Evolutionary conservation across 352 stramenopile species (phyloP), one percentile per base, ranked within the genome.

Genomic region (Phytopythium aichiense): DNA sequence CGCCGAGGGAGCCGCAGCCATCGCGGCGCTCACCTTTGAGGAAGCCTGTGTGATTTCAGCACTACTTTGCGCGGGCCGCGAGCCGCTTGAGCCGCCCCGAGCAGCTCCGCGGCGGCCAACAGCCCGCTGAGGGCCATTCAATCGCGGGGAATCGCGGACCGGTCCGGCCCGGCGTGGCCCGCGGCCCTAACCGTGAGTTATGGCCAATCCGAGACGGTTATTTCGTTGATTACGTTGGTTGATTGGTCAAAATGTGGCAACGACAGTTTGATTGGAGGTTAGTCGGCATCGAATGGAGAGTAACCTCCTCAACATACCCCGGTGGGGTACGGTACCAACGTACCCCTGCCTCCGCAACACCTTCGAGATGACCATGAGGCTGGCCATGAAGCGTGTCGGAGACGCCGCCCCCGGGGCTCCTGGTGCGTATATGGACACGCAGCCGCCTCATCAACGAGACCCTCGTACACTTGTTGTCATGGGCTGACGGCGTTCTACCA

Each of bases 31-130:
- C 85, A 87, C 79, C 77, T 89, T 86, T 78, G 81, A 89, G 81
- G 81, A 89, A 89, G 79, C 81, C 75, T 91, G 88, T 87, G 81
- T 89, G 81, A 88, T 91, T 91, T 88, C 74, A 89, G 82, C 82
- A 89, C 82, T 91, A 87, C 64, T 74, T 76, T 60, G 61, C 66
- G 63, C 58, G 7, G 40, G 42, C 35, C 43, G 45, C 40, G 37
- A 67, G 60, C 35, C 22, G 33, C 16, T 28, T 51, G 50, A 15
- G 8, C n/a, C 30, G 28, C 23, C 43, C 43, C 45, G 45, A 52
- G 45, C 45, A 33, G 45, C 45, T 52, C 45, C 45, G 22, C 45
- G 23, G 51, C 51, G 18, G 8, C 51, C 51, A 38, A 57, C 51
- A 57, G 51, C 51, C 28, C 18, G 15, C 30, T 43, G 30, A 77